Conservation (phyloP, 129 eudicot genomes). For the Lactuca sativa region DNA sequence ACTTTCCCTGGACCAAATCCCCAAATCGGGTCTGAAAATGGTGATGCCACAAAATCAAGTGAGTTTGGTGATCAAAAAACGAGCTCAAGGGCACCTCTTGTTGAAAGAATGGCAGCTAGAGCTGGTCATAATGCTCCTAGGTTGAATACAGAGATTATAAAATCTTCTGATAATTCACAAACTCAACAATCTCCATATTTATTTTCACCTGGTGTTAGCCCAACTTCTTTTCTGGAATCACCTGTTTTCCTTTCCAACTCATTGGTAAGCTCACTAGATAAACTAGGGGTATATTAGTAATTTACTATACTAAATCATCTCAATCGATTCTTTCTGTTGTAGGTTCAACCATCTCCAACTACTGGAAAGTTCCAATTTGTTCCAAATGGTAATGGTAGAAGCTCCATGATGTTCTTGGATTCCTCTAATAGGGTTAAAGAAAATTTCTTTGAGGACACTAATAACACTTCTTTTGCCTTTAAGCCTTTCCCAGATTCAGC, state of each 20-base stretch:
- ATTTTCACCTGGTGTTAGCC: conserved; percentile 72
- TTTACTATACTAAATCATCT: conserved; percentile 7
- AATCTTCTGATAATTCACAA: conserved; percentile 42
- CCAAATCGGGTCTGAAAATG: conserved; percentile 26
- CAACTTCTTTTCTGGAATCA: conserved; percentile 66
- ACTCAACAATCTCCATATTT: conserved; percentile 45
- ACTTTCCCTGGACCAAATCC: conserved; percentile 37
- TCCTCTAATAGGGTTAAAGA: conserved; percentile 52
- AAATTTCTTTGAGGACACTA: conserved; percentile 41
- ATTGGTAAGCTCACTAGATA: conserved; percentile 45
- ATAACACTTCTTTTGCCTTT: conserved; percentile 56
- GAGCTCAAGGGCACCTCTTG: conserved; percentile 55
- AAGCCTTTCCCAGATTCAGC: conserved; percentile 57
- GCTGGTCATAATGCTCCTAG: conserved; percentile 85
- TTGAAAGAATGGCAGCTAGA: conserved; percentile 79
- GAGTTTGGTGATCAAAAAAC: conserved; percentile 45
- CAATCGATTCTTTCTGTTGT: conserved; percentile 17
- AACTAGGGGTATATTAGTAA: not conserved
- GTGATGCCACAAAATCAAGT: conserved; percentile 31
- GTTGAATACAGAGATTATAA: conserved; percentile 66
- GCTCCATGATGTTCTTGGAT: conserved; percentile 40
- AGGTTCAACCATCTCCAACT: conserved; percentile 91
- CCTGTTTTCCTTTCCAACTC: conserved; percentile 80
- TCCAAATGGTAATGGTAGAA: conserved; percentile 38
- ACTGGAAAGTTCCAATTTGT: conserved; percentile 67